Conservation (phyloP, 2,329 filamentous ascomycete genomes). For the Huntiella abstrusa region DNA sequence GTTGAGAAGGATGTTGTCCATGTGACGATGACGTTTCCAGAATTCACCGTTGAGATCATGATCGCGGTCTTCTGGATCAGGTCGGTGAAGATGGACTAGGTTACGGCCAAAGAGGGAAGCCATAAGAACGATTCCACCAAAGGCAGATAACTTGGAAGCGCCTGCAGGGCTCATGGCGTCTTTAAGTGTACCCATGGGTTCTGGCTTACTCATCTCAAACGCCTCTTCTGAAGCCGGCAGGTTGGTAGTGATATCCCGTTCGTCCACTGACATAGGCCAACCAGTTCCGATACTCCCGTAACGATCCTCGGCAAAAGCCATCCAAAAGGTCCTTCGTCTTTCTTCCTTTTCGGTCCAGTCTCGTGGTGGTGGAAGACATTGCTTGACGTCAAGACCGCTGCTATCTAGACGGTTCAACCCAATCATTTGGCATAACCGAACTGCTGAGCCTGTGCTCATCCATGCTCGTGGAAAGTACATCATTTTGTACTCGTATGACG, state of each 20-base stretch:
- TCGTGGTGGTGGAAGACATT: constrained; percentile 65
- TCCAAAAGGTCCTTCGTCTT: constrained; percentile 82
- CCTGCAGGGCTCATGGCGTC: constrained; percentile 54
- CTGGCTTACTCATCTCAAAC: constrained; percentile 60
- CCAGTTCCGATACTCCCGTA: constrained; percentile 93
- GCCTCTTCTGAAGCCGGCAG: constrained; percentile 71
- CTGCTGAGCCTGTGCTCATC: constrained; percentile 71
- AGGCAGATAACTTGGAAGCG: constrained; percentile 55
- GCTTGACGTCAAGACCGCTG: constrained; percentile 70
- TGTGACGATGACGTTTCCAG: constrained; percentile 77
- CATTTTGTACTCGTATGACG: constrained; percentile 84
- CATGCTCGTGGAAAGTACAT: constrained; percentile 95
- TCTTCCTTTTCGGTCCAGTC: constrained; percentile 95
- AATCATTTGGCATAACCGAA: constrained; percentile 79
- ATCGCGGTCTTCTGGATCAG: constrained; percentile 62
- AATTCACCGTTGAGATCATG: constrained; percentile 82
- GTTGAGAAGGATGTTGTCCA: constrained; percentile 82
- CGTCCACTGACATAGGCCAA: constrained; percentile 90
- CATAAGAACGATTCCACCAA: constrained; percentile 65
- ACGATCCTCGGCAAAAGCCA: constrained; percentile 75
- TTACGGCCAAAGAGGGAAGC: constrained; percentile 85
- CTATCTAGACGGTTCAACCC: constrained; percentile 78
- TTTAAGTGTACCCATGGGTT: constrained; percentile 49
- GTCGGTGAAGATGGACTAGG: constrained; percentile 75
- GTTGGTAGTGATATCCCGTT: constrained; percentile 74